A percentile compares a stretch with the other conserved stretches of the same genome.
Evolutionary conservation across 2,329 filamentous ascomycete genomes (phyloP).

Genomic region (Raffaelea deltoideospora): DNA sequence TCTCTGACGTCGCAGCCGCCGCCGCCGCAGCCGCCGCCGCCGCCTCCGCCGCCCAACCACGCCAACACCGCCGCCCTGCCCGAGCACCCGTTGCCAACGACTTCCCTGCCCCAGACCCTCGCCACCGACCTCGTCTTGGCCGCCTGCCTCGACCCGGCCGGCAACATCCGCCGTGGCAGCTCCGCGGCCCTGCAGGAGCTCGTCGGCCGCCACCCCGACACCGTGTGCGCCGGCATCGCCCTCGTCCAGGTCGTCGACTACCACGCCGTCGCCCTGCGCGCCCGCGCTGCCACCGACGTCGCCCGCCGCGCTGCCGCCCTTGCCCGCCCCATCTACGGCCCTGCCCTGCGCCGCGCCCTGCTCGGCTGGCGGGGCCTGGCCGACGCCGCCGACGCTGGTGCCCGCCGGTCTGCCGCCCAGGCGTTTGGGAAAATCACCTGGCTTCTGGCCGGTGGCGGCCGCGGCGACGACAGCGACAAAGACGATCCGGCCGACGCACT

Average conservation of each 20-base stretch:
- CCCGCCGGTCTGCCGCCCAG: slow-evolving; percentile 55
- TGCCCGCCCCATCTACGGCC: slow-evolving; percentile 47
- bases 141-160: slow-evolving; percentile 74
- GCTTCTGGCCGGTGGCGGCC: slow-evolving; percentile 11
- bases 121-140: slow-evolving; percentile 69
- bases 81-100: too few species aligned
- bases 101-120: too few species aligned
- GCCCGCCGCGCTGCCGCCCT: slow-evolving; percentile 54
- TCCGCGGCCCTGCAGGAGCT: slow-evolving; percentile 91
- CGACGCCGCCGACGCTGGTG: slow-evolving; percentile 56
- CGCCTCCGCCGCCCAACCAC: neutral
- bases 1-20: slow-evolving; percentile 25
- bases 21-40: neutral
- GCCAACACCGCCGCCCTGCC: too few species aligned
- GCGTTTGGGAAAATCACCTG: slow-evolving; percentile 48
- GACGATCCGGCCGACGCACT: too few species aligned
- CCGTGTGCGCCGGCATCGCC: slow-evolving; percentile 62
- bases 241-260: slow-evolving; percentile 89
- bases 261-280: slow-evolving; percentile 76
- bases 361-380: slow-evolving; percentile 81
- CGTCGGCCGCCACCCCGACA: slow-evolving; percentile 82
- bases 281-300: slow-evolving; percentile 67
- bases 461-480: neutral
- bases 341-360: slow-evolving; percentile 53
- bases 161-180: slow-evolving; percentile 83